Conservation (phyloP, 1,284 basidiomycete genomes). For the Trichosporon faecale region DNA sequence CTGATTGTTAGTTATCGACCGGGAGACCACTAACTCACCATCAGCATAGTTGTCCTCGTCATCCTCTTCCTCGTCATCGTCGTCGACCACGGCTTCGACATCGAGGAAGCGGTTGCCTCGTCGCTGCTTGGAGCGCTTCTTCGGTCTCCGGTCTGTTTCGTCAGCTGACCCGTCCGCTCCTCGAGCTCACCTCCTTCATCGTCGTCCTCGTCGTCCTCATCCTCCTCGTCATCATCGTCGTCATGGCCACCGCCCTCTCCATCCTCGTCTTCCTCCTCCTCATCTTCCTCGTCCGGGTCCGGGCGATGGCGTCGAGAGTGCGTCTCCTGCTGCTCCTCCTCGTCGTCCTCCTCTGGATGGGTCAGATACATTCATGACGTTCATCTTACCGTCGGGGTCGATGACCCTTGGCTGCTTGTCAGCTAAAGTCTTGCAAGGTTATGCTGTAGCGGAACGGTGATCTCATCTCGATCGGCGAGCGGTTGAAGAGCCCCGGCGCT, state of each 20-base stretch:
- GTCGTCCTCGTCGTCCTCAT: slow-evolving; percentile 59
- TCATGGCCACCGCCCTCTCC: slow-evolving; percentile 45
- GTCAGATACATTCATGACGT: neutral
- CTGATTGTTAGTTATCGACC: slow-evolving; percentile 19
- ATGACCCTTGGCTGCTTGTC: slow-evolving; percentile 34
- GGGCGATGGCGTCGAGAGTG: neutral
- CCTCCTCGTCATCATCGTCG: slow-evolving; percentile 31
- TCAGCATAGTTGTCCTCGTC: slow-evolving; percentile 72
- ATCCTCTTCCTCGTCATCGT: slow-evolving; percentile 92
- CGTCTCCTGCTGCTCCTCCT: slow-evolving; percentile 18
- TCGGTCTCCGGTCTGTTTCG: slow-evolving; percentile 18
- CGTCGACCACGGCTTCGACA: slow-evolving; percentile 89
- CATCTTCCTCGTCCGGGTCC: slow-evolving; percentile 19
- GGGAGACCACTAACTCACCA: slow-evolving; percentile 55
- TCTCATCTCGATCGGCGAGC: neutral
- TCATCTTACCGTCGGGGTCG: slow-evolving; percentile 41
- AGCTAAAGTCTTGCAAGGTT: neutral
- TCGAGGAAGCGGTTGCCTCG: slow-evolving; percentile 81
- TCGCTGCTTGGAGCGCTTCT: slow-evolving; percentile 54
- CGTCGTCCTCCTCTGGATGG: slow-evolving; percentile 28
- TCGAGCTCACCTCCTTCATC: slow-evolving; percentile 45
- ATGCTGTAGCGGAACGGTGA: neutral
- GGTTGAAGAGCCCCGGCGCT: neutral
- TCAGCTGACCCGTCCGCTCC: slow-evolving; percentile 12
- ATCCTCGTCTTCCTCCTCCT: slow-evolving; percentile 52